These are phyloP conservation scores for Neurospora africana DNA, from an alignment of 495 filamentous ascomycete genomes.

Conservation along the genomic window DNA sequence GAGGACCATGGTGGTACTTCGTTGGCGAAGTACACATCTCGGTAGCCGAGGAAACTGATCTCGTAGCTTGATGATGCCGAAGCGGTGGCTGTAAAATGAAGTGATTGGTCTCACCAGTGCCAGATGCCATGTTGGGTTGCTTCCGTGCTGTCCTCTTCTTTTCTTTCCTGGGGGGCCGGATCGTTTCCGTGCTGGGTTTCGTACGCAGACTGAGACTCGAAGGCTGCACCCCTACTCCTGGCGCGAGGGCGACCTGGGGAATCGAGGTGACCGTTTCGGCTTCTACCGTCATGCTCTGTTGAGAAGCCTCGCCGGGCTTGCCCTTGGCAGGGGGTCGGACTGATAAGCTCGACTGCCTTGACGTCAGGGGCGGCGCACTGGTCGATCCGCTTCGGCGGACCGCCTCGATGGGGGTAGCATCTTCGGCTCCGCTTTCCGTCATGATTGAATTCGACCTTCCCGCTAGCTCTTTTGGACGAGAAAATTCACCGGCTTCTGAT, in stretches of 20 bases:
- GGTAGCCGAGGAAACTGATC: constrained; percentile 22
- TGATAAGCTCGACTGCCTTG: constrained; percentile 33
- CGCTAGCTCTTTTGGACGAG: constrained; percentile 20
- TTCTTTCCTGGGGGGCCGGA: constrained; percentile 84
- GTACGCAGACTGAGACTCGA: constrained; percentile 65
- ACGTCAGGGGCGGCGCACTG: constrained; percentile 29
- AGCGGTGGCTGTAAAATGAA: constrained; percentile 9
- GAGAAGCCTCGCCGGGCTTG: constrained; percentile 62
- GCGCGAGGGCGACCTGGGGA: constrained; percentile 72
- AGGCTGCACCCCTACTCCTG: constrained; percentile 53
- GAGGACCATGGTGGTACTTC: constrained; percentile 31
- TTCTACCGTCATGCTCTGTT: constrained; percentile 93
- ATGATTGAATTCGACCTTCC: constrained; percentile 25
- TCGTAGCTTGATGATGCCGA: constrained; percentile 28
- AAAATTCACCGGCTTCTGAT: constrained; percentile 22
- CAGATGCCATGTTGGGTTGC: constrained; percentile 55
- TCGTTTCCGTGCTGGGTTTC: constrained; percentile 86
- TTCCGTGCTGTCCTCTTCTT: constrained; percentile 72
- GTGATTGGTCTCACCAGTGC: constrained; percentile 53
- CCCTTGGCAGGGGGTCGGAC: constrained; percentile 34
- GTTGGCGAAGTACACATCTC: constrained; percentile 21
- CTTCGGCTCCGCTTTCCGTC: constrained; percentile 51
- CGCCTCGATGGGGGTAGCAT: constrained; percentile 15
- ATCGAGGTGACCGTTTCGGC: constrained; percentile 92
- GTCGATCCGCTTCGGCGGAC: constrained; percentile 21